Conservation (phyloP, 2,329 filamentous ascomycete genomes). For the Pseudocercospora cruenta region DNA sequence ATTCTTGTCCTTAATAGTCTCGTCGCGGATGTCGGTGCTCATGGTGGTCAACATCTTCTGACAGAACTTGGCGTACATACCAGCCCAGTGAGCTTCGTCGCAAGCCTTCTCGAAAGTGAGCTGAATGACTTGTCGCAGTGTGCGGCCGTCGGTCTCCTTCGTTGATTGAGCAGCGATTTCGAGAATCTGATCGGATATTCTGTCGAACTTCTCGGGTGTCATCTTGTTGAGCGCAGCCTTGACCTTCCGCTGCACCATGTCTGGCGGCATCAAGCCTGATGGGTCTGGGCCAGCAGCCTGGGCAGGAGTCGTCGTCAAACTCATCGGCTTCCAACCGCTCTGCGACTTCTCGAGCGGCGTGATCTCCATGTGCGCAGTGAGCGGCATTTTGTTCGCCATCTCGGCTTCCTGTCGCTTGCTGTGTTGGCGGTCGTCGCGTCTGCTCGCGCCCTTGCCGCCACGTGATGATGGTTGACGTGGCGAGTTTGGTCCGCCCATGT, state of each 20-base stretch:
- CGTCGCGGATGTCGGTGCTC: slow-evolving; percentile 92
- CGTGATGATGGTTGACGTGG: slow-evolving; percentile 57
- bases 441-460: slow-evolving; percentile 68
- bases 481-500: slow-evolving; percentile 67
- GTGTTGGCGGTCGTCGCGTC: slow-evolving; percentile 56
- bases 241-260: slow-evolving; percentile 96
- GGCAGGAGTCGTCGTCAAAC: slow-evolving; percentile 57
- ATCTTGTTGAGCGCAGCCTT: slow-evolving; percentile 99
- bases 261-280: slow-evolving; percentile 73
- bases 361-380: slow-evolving; percentile 80
- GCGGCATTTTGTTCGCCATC: slow-evolving; percentile 84
- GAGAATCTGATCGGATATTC: slow-evolving; percentile 90
- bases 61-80: slow-evolving; percentile 99
- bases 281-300: slow-evolving; percentile 46
- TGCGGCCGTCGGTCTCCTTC: slow-evolving; percentile 90
- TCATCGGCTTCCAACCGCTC: slow-evolving; percentile 89
- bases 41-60: slow-evolving; percentile 95
- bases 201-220: slow-evolving; percentile 98
- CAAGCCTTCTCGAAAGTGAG: slow-evolving; percentile 99
- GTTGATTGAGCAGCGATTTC: slow-evolving; percentile 92
- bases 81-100: slow-evolving; percentile 97
- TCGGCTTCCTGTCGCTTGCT: slow-evolving; percentile 65
- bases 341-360: slow-evolving; percentile 74
- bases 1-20: slow-evolving; percentile 88
- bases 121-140: slow-evolving; percentile 95